Evolutionary conservation across 1,284 basidiomycete species (phyloP), one percentile per base, ranked within the genome.

Genomic region (Cryptococcus sp.): DNA sequence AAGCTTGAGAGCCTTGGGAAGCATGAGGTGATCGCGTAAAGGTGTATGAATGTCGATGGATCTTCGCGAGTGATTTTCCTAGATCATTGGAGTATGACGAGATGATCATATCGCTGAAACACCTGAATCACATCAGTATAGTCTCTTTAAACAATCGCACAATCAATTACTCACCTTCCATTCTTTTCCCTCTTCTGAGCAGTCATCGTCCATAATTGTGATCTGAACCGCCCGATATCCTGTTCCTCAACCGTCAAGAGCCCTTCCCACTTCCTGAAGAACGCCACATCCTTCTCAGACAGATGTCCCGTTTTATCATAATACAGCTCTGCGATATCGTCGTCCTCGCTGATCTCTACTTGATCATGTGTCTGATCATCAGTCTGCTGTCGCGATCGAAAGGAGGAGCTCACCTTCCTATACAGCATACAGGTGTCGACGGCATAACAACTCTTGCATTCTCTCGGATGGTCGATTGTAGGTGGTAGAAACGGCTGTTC

Each of bases 351-450:
- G 4, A 80, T 75, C 0, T 58, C 55, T 2, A 86, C 81, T 35
- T 80, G 76, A 64, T 92, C 89, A 4, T 88, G 83, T 0, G 88
- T 84, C 88, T 91, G 62, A 3, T 11, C 7, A 30, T 37, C 59
- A 43, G 55, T 36, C 56, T 30, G 47, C 46, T n/a, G 30, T 11
- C 23, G 8, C 4, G 32, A 48, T 13, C 37, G 36, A 5, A 2
- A 11, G 3, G 15, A 53, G 13, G 13, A 5, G 4, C 81, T 44
- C 59, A 88, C 89, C 79, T 87, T 88, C 49, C 93, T 88, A 76
- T 93, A 98, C 4, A 98, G 80, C 88, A 97, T 93, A 76, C 96
- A 98, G 1, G 84, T 83, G 65, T 97, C 89, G 4, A 88, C 78
- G 0, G 83, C 82, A 70, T 87, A 98, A 72, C 95, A 98, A 52